Base-by-base conservation (phyloP, 163 green algal genomes). In the Chlorella variabilis region DNA sequence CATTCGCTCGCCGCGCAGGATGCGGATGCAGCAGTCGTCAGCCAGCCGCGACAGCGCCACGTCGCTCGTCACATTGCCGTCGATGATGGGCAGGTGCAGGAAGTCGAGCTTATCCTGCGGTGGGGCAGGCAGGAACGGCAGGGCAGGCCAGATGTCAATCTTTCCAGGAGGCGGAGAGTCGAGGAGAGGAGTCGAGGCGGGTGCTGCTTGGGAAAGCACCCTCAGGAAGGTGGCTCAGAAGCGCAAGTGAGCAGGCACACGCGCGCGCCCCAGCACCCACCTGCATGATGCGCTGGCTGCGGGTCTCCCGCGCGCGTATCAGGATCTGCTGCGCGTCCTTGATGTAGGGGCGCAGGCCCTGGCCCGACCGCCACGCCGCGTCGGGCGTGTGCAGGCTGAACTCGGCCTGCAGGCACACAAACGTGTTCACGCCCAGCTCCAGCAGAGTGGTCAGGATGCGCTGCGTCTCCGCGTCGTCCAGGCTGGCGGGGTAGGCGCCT, bases 31-130 rank as follows among this genome's bases (percentile, higher is more conserved):
- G 73, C 83, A 89, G 65, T 91, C 87, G n/a, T 91, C 86, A 7
- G 82, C 88, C 13, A 92, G 68, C 21, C 79, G 78, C 29, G 45
- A 90, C 84, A 95, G 91, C 17, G 93, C 92, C 0, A n/a, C 51
- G 76, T 97, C 92, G 15, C 87, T 91, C 11, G 93, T 94, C 2
- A 95, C 87, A 68, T 82, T 90, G 71, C 91, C 90, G 62, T 94
- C 89, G 69, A 93, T 85, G 71, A 94, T 90, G 34, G 92, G 88
- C 56, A 97, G 81, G 79, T 97, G 93, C 65, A 97, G 83, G 80
- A 96, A 95, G 80, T 97, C 93, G 1, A 97, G 91, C 75, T 93
- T 94, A 41, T 90, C 89, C 89, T 96, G 93, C 38, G 34, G 23
- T 5, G 56, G 51, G 51, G 9, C 25, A 1, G 25, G 25, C 2